Evolutionary conservation across 495 filamentous ascomycete species (phyloP).

Genomic region (Penicillium manginii): DNA sequence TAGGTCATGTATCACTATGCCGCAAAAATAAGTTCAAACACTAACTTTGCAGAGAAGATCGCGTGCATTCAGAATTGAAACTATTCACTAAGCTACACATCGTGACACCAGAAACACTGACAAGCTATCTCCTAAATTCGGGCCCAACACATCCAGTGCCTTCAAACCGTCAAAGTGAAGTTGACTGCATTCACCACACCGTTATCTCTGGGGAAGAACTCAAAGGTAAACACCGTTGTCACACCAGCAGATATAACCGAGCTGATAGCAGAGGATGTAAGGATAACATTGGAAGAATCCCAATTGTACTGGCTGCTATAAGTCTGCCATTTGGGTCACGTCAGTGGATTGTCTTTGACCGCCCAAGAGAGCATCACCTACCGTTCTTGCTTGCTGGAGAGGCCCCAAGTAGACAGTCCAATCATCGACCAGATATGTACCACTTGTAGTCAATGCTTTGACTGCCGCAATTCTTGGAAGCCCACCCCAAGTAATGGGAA

Average conservation of each 20-base stretch:
- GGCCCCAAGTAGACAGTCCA: slow-evolving; percentile 61
- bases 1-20: too few species aligned
- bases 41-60: too few species aligned
- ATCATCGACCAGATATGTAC: slow-evolving; percentile 55
- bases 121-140: not conserved
- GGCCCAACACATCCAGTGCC: not conserved
- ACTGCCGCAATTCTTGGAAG: slow-evolving; percentile 52
- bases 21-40: too few species aligned
- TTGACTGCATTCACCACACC: slow-evolving; percentile 43
- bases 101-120: too few species aligned
- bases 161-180: slow-evolving; percentile 50
- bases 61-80: too few species aligned
- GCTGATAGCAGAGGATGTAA: slow-evolving; percentile 46
- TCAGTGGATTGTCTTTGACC: not conserved
- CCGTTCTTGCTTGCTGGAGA: slow-evolving; percentile 54
- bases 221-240: slow-evolving; percentile 53
- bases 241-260: slow-evolving; percentile 50
- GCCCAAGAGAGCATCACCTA: slow-evolving; percentile 23
- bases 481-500: slow-evolving; percentile 58
- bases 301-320: slow-evolving; percentile 57
- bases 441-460: slow-evolving; percentile 54
- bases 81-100: too few species aligned
- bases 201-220: slow-evolving; percentile 53
- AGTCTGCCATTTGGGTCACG: slow-evolving; percentile 27
- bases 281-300: slow-evolving; percentile 45